Percentiles rank a stretch among this genome's conserved stretches.
Evolutionary conservation across 495 filamentous ascomycete species (phyloP).

Genomic region (Oleoguttula mirabilis): DNA sequence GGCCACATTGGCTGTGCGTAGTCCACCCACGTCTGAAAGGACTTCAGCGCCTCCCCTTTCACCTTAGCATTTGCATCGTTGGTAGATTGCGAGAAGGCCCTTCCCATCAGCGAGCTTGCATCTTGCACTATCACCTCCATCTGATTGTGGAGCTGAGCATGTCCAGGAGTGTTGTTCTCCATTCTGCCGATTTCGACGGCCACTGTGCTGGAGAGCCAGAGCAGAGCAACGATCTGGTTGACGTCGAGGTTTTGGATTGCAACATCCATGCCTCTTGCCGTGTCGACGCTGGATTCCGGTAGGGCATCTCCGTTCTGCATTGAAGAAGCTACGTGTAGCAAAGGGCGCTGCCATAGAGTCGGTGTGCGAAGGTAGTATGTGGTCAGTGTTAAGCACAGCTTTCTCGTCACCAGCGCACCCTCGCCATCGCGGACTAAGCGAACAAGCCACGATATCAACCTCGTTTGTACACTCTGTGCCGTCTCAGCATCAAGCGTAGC

Average conservation of each 20-base stretch:
- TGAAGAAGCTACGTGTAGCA: conserved; percentile 57
- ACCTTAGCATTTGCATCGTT: neutral
- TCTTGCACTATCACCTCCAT: conserved; percentile 17
- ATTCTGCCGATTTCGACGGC: conserved; percentile 66
- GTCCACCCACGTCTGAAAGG: conserved; percentile 48
- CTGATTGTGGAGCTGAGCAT: conserved; percentile 5
- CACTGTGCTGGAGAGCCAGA: conserved; percentile 62
- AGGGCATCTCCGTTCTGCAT: conserved; percentile 41
- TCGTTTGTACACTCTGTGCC: conserved; percentile 6
- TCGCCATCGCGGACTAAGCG: conserved; percentile 45
- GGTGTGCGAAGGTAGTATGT: conserved; percentile 66
- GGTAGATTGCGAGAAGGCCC: neutral
- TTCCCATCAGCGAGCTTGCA: conserved; percentile 1
- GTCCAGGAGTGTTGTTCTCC: conserved; percentile 34
- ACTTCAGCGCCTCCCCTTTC: conserved; percentile 11
- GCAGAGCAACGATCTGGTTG: conserved; percentile 43
- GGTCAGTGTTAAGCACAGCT: conserved; percentile 71
- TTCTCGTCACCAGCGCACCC: conserved; percentile 56
- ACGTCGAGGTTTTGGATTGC: conserved; percentile 44
- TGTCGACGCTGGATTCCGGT: conserved; percentile 32
- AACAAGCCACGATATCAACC: conserved; percentile 16
- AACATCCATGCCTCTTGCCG: neutral
- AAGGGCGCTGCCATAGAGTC: conserved; percentile 51
- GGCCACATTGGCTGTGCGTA: conserved; percentile 51
- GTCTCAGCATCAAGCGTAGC: conserved; percentile 11